These are phyloP conservation scores for Candida tallmaniae DNA, from an alignment of 805 yeast genomes.

Conservation along the genomic window DNA sequence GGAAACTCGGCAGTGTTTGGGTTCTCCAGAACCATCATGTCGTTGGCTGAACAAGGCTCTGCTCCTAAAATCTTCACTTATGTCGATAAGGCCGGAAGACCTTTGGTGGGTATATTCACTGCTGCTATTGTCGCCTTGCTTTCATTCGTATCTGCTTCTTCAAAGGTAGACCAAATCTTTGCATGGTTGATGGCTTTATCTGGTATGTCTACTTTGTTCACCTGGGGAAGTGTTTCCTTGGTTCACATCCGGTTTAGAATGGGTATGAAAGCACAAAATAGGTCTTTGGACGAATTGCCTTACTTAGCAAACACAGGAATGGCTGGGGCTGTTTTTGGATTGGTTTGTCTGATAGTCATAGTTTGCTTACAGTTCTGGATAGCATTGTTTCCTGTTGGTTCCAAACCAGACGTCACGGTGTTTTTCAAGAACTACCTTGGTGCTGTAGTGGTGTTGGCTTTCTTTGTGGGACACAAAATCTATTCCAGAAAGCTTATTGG, in stretches of 20 bases:
- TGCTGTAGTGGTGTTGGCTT: slow-evolving; percentile 38
- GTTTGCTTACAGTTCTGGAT: slow-evolving; percentile 32
- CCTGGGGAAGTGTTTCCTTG: slow-evolving; percentile 32
- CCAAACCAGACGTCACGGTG: slow-evolving; percentile 26
- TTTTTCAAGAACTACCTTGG: slow-evolving; percentile 59
- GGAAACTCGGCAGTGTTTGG: slow-evolving; percentile 43
- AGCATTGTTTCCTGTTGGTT: slow-evolving; percentile 27
- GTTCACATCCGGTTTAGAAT: slow-evolving; percentile 30
- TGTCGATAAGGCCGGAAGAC: slow-evolving; percentile 38
- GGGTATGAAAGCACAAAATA: slow-evolving; percentile 32
- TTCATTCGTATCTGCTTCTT: slow-evolving; percentile 39
- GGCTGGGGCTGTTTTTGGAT: slow-evolving; percentile 22
- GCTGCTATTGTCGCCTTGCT: slow-evolving; percentile 33
- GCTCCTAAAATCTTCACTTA: slow-evolving; percentile 33
- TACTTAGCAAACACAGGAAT: slow-evolving; percentile 48
- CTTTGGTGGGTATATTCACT: slow-evolving; percentile 31
- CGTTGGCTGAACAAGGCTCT: slow-evolving; percentile 37
- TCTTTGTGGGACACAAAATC: slow-evolving; percentile 50
- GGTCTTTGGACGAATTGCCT: slow-evolving; percentile 46
- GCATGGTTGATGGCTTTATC: slow-evolving; percentile 31
- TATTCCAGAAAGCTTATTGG: slow-evolving; percentile 35
- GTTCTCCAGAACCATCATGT: slow-evolving; percentile 36
- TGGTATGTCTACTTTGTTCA: slow-evolving; percentile 33
- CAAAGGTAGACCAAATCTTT: slow-evolving; percentile 32
- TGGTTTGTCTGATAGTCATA: slow-evolving; percentile 17